Conservation (phyloP, 192 early-diverging fungal genomes). For the Coemansia sp. region DNA sequence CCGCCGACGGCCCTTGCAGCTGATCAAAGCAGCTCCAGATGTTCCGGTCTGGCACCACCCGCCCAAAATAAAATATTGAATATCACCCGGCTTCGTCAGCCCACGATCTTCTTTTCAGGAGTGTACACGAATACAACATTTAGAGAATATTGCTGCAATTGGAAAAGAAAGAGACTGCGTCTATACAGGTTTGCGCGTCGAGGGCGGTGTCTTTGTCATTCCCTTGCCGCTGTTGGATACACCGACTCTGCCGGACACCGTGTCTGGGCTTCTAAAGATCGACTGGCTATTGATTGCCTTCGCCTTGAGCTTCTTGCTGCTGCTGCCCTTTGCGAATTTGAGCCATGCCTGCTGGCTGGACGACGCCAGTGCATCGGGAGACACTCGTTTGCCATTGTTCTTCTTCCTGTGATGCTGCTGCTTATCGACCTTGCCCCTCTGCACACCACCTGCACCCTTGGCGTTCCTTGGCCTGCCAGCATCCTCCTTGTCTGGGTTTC, state of each 20-base stretch:
- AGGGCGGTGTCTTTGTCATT: conserved; percentile 37
- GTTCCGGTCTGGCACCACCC: too few species aligned
- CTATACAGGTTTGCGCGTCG: not conserved
- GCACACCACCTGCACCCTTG: conserved; percentile 2
- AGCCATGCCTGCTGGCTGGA: conserved; percentile 51
- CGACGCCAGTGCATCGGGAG: conserved; percentile 8
- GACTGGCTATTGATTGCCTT: conserved; percentile 52
- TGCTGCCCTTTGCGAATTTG: conserved; percentile 35
- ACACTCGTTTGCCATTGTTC: conserved; percentile 5
- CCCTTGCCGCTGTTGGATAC: conserved; percentile 45
- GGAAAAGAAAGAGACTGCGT: not conserved
- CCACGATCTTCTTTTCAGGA: too few species aligned
- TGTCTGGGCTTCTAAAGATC: conserved; percentile 52
- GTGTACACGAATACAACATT: not conserved
- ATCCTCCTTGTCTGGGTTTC: conserved; percentile 1
- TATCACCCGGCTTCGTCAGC: too few species aligned
- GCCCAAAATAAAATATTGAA: too few species aligned
- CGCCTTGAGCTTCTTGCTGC: conserved; percentile 42
- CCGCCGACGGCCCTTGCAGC: too few species aligned
- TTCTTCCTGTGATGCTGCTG: conserved; percentile 15
- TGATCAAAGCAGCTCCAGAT: too few species aligned
- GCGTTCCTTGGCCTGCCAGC: not conserved
- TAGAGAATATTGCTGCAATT: not conserved
- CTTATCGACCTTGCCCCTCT: conserved; percentile 25
- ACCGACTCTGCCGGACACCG: conserved; percentile 43